Evolutionary conservation across 2,329 filamentous ascomycete genomes (phyloP).

Genomic region (Thermochaetoides dissita): DNA sequence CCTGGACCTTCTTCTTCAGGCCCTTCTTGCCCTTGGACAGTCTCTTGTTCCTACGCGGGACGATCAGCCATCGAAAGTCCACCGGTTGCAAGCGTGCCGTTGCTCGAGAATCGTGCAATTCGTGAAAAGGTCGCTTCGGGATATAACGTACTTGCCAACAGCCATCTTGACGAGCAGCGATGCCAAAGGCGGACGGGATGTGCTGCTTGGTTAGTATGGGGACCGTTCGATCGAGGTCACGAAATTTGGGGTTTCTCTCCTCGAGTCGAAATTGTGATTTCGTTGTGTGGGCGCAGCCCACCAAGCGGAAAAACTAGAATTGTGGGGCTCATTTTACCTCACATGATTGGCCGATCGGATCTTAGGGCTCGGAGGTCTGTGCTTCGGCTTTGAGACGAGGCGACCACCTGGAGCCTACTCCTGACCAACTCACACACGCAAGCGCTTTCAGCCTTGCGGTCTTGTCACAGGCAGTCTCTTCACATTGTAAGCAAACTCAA

Average conservation of each 20-base stretch:
- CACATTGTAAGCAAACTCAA: too few relatives aligned
- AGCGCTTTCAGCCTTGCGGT: too few relatives aligned
- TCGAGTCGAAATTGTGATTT: slow-evolving; percentile 19
- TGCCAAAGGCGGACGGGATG: slow-evolving; percentile 27
- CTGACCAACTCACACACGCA: too few relatives aligned
- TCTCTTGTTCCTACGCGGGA: slow-evolving; percentile 77
- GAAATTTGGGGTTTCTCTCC: slow-evolving; percentile 18
- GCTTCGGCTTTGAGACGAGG: neutral
- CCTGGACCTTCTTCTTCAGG: slow-evolving; percentile 97
- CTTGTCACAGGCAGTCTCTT: too few relatives aligned
- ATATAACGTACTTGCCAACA: slow-evolving; percentile 41
- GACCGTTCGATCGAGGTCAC: slow-evolving; percentile 20
- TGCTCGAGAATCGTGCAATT: slow-evolving; percentile 5
- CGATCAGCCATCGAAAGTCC: slow-evolving; percentile 14
- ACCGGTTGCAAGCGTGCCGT: neutral
- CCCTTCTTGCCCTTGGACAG: slow-evolving; percentile 99
- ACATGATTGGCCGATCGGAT: slow-evolving; percentile 13
- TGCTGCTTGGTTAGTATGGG: slow-evolving; percentile 27
- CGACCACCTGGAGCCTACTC: too few relatives aligned
- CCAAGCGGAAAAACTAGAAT: slow-evolving; percentile 17
- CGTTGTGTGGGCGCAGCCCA: slow-evolving; percentile 17
- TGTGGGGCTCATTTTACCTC: slow-evolving; percentile 11
- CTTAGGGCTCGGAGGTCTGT: slow-evolving; percentile 17
- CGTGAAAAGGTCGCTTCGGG: slow-evolving; percentile 9
- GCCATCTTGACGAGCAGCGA: slow-evolving; percentile 42